These are phyloP conservation scores for Clonostachys rosea DNA, from an alignment of 2,329 filamentous ascomycete species.

Conservation along the genomic window DNA sequence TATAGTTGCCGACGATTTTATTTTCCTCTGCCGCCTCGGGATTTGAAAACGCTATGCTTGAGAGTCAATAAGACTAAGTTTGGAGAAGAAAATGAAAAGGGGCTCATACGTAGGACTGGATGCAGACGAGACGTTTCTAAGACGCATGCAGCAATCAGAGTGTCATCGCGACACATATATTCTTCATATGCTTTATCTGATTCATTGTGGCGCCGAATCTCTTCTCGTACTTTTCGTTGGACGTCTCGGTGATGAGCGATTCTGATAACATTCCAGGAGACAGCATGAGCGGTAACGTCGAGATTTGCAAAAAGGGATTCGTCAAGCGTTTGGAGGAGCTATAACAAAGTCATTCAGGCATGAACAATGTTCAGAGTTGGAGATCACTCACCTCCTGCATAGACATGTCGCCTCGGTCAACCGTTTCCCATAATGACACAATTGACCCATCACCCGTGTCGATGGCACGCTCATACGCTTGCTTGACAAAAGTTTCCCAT, in stretches of 20 bases:
- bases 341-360: not conserved
- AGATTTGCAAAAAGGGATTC: conserved; percentile 41
- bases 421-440: too few relatives aligned
- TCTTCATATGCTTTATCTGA: conserved; percentile 2
- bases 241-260: conserved; percentile 25
- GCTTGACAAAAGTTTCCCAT: too few relatives aligned
- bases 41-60: too few relatives aligned
- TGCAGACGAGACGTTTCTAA: conserved; percentile 29
- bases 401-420: too few relatives aligned
- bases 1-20: conserved; percentile 19
- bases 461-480: too few relatives aligned
- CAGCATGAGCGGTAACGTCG: conserved; percentile 34
- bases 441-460: too few relatives aligned
- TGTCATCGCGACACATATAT: conserved; percentile 15
- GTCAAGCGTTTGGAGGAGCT: conserved; percentile 36
- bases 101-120: conserved; percentile 13
- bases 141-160: conserved; percentile 24
- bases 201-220: conserved; percentile 10
- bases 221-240: conserved; percentile 19
- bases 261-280: conserved; percentile 36
- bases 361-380: too few relatives aligned
- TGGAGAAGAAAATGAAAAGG: too few relatives aligned
- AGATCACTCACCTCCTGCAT: too few relatives aligned
- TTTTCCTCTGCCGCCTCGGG: too few relatives aligned
- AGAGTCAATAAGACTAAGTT: too few relatives aligned